phyloP scores from a whole-genome alignment of 305 asterid species.

The Fraxinus greggii region DNA sequence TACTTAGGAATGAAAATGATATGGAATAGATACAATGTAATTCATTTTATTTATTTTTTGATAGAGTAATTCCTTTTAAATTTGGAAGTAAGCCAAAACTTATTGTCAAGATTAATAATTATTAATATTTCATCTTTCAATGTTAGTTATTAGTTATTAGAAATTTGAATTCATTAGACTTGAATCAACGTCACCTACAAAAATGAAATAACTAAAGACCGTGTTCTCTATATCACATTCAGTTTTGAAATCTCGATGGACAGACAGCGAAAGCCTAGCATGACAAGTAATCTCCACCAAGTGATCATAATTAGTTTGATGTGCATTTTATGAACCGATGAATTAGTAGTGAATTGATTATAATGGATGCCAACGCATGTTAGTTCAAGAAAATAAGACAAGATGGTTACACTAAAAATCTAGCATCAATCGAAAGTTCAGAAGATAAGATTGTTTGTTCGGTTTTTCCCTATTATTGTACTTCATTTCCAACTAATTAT shows the following conservation, averaged over 20 bases:
- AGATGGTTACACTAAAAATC: background rate
- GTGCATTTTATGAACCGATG: background rate
- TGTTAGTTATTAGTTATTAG: background rate
- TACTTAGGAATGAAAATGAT: background rate
- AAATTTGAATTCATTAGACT: background rate
- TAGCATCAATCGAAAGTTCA: background rate
- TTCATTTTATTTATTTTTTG: no score
- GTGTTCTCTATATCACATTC: background rate
- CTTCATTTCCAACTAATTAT: background rate
- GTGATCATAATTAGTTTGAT: background rate
- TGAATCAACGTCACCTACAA: background rate
- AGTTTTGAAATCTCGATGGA: background rate
- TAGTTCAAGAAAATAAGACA: background rate
- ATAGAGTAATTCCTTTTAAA: background rate
- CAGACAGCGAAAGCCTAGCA: background rate
- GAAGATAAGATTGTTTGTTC: background rate
- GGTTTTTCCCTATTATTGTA: background rate
- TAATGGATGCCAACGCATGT: background rate
- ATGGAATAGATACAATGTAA: background rate
- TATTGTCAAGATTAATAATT: background rate
- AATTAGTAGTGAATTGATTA: background rate
- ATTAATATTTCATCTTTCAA: background rate
- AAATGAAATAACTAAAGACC: background rate
- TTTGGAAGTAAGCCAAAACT: background rate
- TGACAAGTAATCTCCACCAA: background rate